Conservation (phyloP, 2,329 filamentous ascomycete species). For the Eutypa lata region DNA sequence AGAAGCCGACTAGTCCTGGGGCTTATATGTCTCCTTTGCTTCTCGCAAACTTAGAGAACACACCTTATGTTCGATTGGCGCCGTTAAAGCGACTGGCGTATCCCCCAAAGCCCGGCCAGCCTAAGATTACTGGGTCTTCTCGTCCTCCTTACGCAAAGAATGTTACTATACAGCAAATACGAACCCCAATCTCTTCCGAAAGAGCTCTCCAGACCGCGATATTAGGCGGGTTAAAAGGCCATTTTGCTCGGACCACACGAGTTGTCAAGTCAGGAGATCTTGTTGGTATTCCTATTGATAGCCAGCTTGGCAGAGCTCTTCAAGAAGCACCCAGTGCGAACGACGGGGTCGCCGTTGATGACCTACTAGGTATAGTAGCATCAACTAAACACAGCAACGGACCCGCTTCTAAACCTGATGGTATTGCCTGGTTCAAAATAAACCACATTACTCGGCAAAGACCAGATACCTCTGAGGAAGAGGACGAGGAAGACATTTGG, state of each 20-base stretch:
- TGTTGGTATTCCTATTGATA: constrained; percentile 85
- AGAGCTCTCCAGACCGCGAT: constrained; percentile 80
- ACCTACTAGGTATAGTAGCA: constrained; percentile 56
- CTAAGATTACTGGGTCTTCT: constrained; percentile 52
- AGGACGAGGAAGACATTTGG: constrained; percentile 70
- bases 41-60: constrained; percentile 77
- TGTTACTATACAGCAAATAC: constrained; percentile 83
- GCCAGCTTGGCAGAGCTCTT: constrained; percentile 75
- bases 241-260: constrained; percentile 80
- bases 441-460: constrained; percentile 64
- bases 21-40: constrained; percentile 83
- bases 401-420: constrained; percentile 41
- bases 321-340: constrained; percentile 64
- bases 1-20: constrained; percentile 53
- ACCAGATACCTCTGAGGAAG: constrained; percentile 50
- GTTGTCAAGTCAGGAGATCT: constrained; percentile 85
- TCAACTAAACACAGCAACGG: constrained; percentile 33
- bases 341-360: constrained; percentile 67
- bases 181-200: constrained; percentile 85
- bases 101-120: constrained; percentile 49
- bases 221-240: constrained; percentile 79
- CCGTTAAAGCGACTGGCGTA: constrained; percentile 57
- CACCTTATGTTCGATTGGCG: constrained; percentile 75
- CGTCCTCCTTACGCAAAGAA: constrained; percentile 64
- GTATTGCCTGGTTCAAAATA: constrained; percentile 90